These are phyloP conservation scores for Calonectria pseudoturangicola DNA, from an alignment of 2,329 filamentous ascomycete species.

Conservation along the genomic window DNA sequence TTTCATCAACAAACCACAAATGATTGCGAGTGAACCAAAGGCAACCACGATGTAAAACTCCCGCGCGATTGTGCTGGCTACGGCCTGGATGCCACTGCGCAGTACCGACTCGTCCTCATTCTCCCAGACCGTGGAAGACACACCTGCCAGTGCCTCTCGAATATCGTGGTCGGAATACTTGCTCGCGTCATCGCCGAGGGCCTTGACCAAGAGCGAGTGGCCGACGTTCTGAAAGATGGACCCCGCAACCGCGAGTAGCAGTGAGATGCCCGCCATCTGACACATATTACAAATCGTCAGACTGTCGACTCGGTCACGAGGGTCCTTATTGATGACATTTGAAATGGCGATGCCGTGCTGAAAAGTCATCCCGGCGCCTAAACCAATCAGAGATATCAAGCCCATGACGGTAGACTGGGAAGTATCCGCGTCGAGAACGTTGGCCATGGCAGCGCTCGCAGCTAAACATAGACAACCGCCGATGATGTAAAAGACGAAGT, in stretches of 20 bases:
- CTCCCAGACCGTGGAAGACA: constrained; percentile 38
- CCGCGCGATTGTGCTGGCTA: constrained; percentile 29
- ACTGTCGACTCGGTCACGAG: constrained; percentile 54
- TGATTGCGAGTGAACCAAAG: constrained; percentile 27
- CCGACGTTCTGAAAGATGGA: constrained; percentile 40
- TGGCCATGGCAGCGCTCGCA: constrained; percentile 52
- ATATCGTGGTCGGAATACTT: constrained; percentile 35
- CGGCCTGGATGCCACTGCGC: constrained; percentile 33
- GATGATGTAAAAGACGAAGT: constrained; percentile 58
- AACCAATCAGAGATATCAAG: constrained; percentile 56
- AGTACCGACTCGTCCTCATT: constrained; percentile 21
- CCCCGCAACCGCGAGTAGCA: constrained; percentile 36
- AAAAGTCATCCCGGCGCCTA: constrained; percentile 58
- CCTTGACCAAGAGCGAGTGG: constrained; percentile 32
- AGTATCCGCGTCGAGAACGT: constrained; percentile 50
- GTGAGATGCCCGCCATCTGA: constrained; percentile 53
- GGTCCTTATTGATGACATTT: constrained; percentile 54
- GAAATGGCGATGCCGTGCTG: constrained; percentile 57
- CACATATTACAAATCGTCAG: constrained; percentile 59
- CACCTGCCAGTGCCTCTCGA: constrained; percentile 39
- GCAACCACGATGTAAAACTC: constrained; percentile 38
- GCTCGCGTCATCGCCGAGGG: constrained; percentile 32
- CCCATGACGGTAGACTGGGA: constrained; percentile 56
- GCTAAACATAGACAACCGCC: constrained; percentile 54
- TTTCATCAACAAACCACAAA: constrained; percentile 39